A percentile compares a stretch with the other conserved stretches of the same genome.
Evolutionary conservation across 345 rosid genomes (phyloP).

Genomic region (Cardamine occulta): DNA sequence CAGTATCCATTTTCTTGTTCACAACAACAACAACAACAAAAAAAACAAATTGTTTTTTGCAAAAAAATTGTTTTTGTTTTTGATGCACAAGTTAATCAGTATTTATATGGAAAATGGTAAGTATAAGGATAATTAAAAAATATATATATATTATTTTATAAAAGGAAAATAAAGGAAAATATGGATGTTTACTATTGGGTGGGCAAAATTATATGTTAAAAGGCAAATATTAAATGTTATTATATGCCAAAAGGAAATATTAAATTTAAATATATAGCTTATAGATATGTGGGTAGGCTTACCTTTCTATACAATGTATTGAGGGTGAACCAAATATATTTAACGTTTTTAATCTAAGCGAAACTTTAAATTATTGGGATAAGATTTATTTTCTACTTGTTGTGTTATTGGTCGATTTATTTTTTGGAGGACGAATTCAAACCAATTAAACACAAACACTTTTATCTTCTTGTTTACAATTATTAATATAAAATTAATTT

Average conservation of each 20-base stretch:
- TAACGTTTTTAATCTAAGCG: neutral
- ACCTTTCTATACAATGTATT: slow-evolving; percentile 3
- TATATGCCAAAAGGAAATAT: neutral
- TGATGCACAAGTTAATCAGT: neutral
- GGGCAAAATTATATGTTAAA: slow-evolving; percentile 19
- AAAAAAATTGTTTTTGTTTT: neutral
- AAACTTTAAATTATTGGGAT: neutral
- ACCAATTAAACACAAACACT: neutral
- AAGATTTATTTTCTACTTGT: neutral
- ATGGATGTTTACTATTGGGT: neutral
- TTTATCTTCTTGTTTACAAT: neutral
- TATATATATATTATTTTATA: neutral
- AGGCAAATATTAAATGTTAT: neutral
- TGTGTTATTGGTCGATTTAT: neutral
- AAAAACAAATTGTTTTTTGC: neutral
- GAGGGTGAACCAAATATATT: slow-evolving; percentile 7
- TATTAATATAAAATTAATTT: neutral
- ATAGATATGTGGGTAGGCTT: neutral
- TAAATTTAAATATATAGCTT: neutral
- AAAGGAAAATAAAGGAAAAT: neutral
- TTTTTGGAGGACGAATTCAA: neutral
- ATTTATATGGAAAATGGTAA: slow-evolving; percentile 18
- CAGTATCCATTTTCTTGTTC: slow-evolving; percentile 26
- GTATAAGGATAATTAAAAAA: neutral
- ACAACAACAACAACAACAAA: too few relatives aligned